Base-by-base conservation (phyloP, 1,284 basidiomycete genomes). In the Cutaneotrichosporon daszewskae region DNA sequence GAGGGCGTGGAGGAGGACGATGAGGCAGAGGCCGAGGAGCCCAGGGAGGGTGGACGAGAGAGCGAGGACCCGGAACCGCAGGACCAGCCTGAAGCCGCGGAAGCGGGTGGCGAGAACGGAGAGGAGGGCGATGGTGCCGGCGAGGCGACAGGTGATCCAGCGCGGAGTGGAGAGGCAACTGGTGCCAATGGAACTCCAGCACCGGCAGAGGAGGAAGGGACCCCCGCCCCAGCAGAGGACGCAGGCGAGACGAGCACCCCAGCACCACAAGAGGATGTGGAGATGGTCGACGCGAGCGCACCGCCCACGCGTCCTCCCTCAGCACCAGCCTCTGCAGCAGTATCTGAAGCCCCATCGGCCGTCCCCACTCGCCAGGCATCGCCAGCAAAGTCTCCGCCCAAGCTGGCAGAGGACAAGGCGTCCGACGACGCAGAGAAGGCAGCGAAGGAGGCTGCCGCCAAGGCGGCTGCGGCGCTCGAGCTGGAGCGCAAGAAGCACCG, bases 401-500 rank as follows among this genome's bases (percentile, higher is more conserved):
- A 6, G 33, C 7, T 22, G 27, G 28, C 36, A 19, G 37, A 39
- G 13, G 27, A 40, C 14, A 29, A 44, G 9, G 47, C 42, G 1
- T 27, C 37, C 9, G 28, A 16, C 14, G 18, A 32, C 6, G 25
- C 19, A 9, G 35, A 29, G 18, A 27, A 36, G 26, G 37, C 31
- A 14, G 45, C 47, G 18, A 27, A 37, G 25, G 36, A 33, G 20
- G 37, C 27, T 12, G 45, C 47, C 16, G 33, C 24, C 16, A 37
- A 49, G 31, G 51, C 43, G 2, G 40, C 37, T 3, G 47, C 48
- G 1, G 46, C 47, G 13, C 20, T 22, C 19, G 47, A 53, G 26
- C 37, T 43, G 4, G 53, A 54, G 19, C 45, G 49, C 32, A 43
- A 42, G 17, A 49, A 47, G 28, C 49, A 55, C 13, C 53, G 49